Evolutionary conservation across 176 grass and related monocot species (phyloP), one percentile per base, ranked within the genome.

Genomic region (Raddia distichophylla): DNA sequence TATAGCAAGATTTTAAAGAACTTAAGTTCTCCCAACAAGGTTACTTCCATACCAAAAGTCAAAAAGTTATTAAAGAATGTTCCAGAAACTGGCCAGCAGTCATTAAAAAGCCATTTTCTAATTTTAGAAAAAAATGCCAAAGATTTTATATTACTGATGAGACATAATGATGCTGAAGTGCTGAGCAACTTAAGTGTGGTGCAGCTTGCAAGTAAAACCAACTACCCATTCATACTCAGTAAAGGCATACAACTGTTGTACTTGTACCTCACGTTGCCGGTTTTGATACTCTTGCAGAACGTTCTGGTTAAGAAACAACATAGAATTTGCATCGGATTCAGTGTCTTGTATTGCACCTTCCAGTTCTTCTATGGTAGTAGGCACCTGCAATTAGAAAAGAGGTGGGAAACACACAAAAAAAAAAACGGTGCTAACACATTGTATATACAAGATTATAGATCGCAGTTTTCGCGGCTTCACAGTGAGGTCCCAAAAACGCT

Each of bases 251-350:
- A 67, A 2, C 51, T 56, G 27, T 17, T 64, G 68, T 86, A 98
- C 95, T 17, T 64, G 68, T 86, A 98, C 95, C 92, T 98, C 85
- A n/a, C 14, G 69, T 57, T 98, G 84, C 57, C 90, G 82, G 46
- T 19, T 89, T 85, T 98, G 92, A 86, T 93, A 98, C 84, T 98
- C 95, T 73, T 93, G 78, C 75, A 98, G 82, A 81, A 98, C 86
- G 46, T 98, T 98, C 78, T 94, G 88, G 73, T 95, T 98, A 72
- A 98, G 88, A 89, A 93, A 94, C 44, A 98, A 59, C 91, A 98
- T 95, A 48, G 90, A 94, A 85, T 94, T 98, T 64, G 95, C 95
- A 89, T 98, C 95, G 3, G 84, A 89, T 74, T 93, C 87, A 81
- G 82, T 93, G 71, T 98, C 92, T 53, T 98, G 90, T 84, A 98